These are phyloP conservation scores for Acrodontium crateriforme DNA, from an alignment of 2,329 filamentous ascomycete genomes.

Conservation along the genomic window DNA sequence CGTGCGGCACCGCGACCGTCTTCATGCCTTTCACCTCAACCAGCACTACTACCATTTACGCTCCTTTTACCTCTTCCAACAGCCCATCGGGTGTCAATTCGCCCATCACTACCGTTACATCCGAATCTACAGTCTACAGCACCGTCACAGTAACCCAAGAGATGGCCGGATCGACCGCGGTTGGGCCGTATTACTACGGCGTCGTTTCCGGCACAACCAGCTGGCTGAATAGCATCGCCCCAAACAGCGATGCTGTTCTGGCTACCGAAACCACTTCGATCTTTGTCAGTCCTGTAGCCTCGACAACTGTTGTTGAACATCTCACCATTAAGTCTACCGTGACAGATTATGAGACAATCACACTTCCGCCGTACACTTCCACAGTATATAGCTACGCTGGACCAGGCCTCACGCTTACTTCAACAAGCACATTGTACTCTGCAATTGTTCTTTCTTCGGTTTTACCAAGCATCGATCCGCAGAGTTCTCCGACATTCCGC, in stretches of 20 bases:
- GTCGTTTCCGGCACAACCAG: slow-evolving; percentile 11
- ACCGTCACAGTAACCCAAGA: slow-evolving; percentile 10
- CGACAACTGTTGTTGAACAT: slow-evolving; percentile 5
- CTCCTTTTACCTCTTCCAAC: too few species aligned
- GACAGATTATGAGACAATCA: slow-evolving; percentile 5
- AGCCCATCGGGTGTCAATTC: too few species aligned
- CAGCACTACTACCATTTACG: slow-evolving; percentile 6
- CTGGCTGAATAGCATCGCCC: slow-evolving; percentile 15
- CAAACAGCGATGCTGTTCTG: slow-evolving; percentile 12
- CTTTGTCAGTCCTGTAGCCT: slow-evolving; percentile 6
- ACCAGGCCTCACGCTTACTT: slow-evolving; percentile 13
- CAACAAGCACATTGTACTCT: slow-evolving; percentile 14
- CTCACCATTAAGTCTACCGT: slow-evolving; percentile 8
- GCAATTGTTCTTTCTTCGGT: too few species aligned
- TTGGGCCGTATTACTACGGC: slow-evolving; percentile 7
- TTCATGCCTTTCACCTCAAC: slow-evolving; percentile 16
- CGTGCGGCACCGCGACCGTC: slow-evolving; percentile 14
- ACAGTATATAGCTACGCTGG: slow-evolving; percentile 13
- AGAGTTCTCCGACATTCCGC: slow-evolving; percentile 10
- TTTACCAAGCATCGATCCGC: too few species aligned
- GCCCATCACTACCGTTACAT: slow-evolving; percentile 4
- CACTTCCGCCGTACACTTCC: slow-evolving; percentile 14
- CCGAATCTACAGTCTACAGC: slow-evolving; percentile 4
- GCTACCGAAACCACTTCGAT: slow-evolving; percentile 12
- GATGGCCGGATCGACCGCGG: slow-evolving; percentile 1